Percentiles rank a stretch among this genome's conserved stretches.
Conservation (phyloP, 75 land plant species). For the Selaginella tamariscina region DNA sequence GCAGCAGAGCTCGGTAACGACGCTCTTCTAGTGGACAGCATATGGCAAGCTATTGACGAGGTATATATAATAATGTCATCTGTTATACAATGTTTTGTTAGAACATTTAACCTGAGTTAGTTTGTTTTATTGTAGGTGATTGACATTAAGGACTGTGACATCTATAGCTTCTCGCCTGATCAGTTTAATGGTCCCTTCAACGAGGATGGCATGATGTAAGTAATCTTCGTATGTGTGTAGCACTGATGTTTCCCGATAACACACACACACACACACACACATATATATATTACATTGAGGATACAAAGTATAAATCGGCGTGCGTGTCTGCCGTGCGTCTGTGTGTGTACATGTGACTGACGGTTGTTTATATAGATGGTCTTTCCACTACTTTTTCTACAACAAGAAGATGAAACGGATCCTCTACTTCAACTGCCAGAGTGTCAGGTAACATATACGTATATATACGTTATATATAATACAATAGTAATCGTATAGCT, state of each 20-base stretch:
- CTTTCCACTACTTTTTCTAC: constrained; percentile 81
- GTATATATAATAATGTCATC: too few species aligned
- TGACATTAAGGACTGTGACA: constrained; percentile 59
- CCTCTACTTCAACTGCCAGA: constrained; percentile 54
- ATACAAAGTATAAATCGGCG: too few species aligned
- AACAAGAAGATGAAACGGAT: constrained; percentile 72
- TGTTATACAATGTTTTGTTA: constrained; percentile 1
- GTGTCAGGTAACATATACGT: constrained; percentile 60
- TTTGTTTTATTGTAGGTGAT: too few species aligned
- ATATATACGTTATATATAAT: too few species aligned
- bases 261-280: too few species aligned
- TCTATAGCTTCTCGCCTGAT: constrained; percentile 62
- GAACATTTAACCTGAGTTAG: too few species aligned
- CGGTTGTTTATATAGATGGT: constrained; percentile 74
- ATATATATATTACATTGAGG: too few species aligned
- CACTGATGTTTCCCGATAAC: too few species aligned
- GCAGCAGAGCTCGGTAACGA: constrained; percentile 30
- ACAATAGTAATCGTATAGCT: too few species aligned
- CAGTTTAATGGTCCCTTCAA: constrained; percentile 55
- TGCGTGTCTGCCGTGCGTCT: too few species aligned
- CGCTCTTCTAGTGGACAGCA: constrained; percentile 30
- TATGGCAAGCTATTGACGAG: constrained; percentile 54
- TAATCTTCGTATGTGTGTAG: too few species aligned
- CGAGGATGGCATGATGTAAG: constrained; percentile 71
- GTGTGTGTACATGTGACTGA: too few species aligned